These are phyloP conservation scores for Veloboletus limbatus DNA, from an alignment of 1,284 basidiomycete species.

Conservation along the genomic window DNA sequence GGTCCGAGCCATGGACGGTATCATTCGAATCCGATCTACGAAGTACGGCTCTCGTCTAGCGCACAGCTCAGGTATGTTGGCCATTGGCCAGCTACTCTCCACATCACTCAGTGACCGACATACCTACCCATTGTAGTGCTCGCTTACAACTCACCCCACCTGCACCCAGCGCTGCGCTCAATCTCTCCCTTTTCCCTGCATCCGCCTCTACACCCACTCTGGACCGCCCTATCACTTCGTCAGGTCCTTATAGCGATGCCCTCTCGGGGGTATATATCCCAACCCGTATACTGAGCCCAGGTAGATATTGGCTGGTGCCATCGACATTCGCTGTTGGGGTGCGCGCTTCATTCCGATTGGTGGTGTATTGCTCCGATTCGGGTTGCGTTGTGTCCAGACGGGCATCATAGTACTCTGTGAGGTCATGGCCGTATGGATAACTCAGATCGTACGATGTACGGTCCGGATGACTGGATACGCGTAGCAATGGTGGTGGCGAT, in stretches of 20 bases:
- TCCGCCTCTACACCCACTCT: constrained; percentile 27
- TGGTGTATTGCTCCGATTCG: constrained; percentile 53
- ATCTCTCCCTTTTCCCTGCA: constrained; percentile 56
- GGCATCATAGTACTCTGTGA: background rate
- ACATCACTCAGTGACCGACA: constrained; percentile 2
- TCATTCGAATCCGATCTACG: constrained; percentile 65
- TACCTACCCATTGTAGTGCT: constrained; percentile 41
- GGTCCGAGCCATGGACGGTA: constrained; percentile 65
- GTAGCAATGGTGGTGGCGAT: too few relatives aligned
- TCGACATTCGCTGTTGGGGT: constrained; percentile 69
- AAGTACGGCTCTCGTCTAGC: constrained; percentile 52
- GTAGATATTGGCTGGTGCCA: constrained; percentile 70
- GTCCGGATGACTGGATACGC: too few relatives aligned
- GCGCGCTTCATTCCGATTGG: constrained; percentile 55
- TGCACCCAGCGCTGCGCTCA: constrained; percentile 47
- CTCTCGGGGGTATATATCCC: constrained; percentile 68
- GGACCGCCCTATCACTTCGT: constrained; percentile 56
- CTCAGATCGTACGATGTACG: too few relatives aligned
- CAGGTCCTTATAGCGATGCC: constrained; percentile 75
- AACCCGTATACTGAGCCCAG: constrained; percentile 48
- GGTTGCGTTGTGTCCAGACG: constrained; percentile 22
- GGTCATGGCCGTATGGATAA: background rate
- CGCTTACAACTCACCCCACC: constrained; percentile 60
- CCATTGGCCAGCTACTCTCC: background rate
- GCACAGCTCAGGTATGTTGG: constrained; percentile 59